A percentile compares a stretch with the other conserved stretches of the same genome.
Conservation (phyloP, 805 yeast species). For the Komagataella kurtzmanii region DNA sequence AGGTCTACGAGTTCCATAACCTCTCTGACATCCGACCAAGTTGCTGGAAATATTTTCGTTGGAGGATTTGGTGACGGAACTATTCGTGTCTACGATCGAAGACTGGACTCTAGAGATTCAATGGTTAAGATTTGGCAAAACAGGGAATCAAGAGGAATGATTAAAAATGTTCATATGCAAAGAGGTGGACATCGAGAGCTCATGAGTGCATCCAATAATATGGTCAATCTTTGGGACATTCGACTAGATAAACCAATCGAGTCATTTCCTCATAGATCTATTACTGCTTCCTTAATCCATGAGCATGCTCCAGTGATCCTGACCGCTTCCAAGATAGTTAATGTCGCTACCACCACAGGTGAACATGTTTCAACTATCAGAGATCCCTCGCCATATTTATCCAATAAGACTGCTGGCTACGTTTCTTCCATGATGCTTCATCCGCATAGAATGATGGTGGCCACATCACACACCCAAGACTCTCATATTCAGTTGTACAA, state of each 20-base stretch:
- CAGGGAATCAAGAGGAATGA: constrained; percentile 24
- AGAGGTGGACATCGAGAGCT: constrained; percentile 91
- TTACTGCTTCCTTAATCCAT: constrained; percentile 70
- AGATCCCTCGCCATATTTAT: constrained; percentile 31
- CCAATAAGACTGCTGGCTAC: constrained; percentile 34
- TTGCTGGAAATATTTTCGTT: constrained; percentile 79
- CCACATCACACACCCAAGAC: constrained; percentile 73
- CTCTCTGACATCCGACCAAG: constrained; percentile 85
- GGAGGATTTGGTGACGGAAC: constrained; percentile 92
- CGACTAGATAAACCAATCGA: constrained; percentile 59
- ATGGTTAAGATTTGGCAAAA: constrained; percentile 75
- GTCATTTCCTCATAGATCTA: constrained; percentile 35
- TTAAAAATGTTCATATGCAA: constrained; percentile 83
- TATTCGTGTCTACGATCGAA: constrained; percentile 79
- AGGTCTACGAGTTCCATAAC: constrained; percentile 84
- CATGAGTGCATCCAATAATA: constrained; percentile 68
- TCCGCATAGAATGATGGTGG: constrained; percentile 91
- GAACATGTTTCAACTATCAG: constrained; percentile 51
- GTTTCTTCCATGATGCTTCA: constrained; percentile 65
- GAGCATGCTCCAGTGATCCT: constrained; percentile 95
- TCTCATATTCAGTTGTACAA: constrained; percentile 52
- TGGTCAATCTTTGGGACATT: constrained; percentile 84
- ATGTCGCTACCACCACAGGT: constrained; percentile 81
- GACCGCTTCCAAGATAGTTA: constrained; percentile 70
- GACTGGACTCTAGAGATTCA: constrained; percentile 73